Conservation (phyloP, 768 basidiomycete genomes). For the Tephrocybe sp. region DNA sequence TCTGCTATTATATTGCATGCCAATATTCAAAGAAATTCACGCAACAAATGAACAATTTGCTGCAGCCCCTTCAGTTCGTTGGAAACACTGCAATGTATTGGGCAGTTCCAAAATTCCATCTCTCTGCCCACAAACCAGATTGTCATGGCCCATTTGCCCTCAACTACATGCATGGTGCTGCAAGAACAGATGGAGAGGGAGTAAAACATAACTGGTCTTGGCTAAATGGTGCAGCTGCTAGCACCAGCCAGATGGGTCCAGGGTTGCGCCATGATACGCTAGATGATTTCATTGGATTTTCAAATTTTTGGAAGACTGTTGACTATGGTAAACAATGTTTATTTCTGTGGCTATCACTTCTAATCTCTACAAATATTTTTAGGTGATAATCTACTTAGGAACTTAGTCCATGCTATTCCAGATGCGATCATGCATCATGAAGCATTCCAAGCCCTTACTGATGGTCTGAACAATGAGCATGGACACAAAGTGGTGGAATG, state of each 20-base stretch:
- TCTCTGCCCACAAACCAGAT: conserved; percentile 19
- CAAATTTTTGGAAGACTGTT: conserved; percentile 21
- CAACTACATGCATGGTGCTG: conserved; percentile 20
- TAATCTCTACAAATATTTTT: not conserved
- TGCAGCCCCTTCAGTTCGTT: not conserved
- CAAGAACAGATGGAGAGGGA: conserved; percentile 17
- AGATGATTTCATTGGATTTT: conserved; percentile 18
- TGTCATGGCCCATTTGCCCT: conserved; percentile 22
- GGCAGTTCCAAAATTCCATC: conserved; percentile 29
- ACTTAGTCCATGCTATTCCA: conserved; percentile 8
- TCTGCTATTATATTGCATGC: conserved; percentile 27
- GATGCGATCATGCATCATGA: conserved; percentile 10
- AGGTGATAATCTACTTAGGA: conserved; percentile 7
- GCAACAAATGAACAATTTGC: conserved; percentile 1
- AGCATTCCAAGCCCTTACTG: conserved; percentile 2
- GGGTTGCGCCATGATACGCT: conserved; percentile 21
- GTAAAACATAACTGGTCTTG: conserved; percentile 21
- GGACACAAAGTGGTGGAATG: not conserved
- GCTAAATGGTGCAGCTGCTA: conserved; percentile 16
- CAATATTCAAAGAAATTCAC: conserved; percentile 21
- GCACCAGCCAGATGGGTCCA: conserved; percentile 22
- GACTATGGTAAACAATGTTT: not conserved
- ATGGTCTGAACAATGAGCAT: conserved; percentile 8
- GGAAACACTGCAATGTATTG: not conserved
- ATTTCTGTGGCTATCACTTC: too few species aligned